phyloP scores from a whole-genome alignment of 2,329 filamentous ascomycete species.

The Trichophyton benhamiae region DNA sequence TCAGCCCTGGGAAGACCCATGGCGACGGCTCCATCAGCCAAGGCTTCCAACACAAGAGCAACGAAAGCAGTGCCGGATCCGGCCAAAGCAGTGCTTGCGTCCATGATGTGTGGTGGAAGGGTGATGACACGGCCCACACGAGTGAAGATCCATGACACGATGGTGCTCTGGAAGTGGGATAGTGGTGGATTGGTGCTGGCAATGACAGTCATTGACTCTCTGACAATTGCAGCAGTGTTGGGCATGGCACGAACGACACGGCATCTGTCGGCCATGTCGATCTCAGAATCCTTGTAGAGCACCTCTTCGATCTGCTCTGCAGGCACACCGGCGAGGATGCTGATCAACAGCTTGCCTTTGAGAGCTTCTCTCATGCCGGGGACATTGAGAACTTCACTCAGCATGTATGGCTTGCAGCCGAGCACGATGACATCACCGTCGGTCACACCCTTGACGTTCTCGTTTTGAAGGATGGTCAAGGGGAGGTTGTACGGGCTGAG shows the following conservation, averaged over 20 bases:
- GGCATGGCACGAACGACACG: slow-evolving; percentile 68
- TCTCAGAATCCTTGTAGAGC: slow-evolving; percentile 46
- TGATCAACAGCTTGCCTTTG: slow-evolving; percentile 67
- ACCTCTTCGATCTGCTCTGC: slow-evolving; percentile 54
- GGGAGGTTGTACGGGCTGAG: slow-evolving; percentile 51
- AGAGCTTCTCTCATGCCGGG: slow-evolving; percentile 61
- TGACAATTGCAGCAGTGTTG: slow-evolving; percentile 67
- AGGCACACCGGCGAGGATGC: slow-evolving; percentile 66
- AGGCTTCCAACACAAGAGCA: slow-evolving; percentile 46
- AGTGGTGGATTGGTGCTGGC: slow-evolving; percentile 43
- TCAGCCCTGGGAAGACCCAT: slow-evolving; percentile 49
- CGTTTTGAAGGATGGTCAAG: slow-evolving; percentile 56
- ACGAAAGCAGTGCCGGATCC: slow-evolving; percentile 52
- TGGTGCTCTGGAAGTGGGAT: slow-evolving; percentile 26
- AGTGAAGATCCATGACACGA: slow-evolving; percentile 48
- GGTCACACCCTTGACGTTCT: slow-evolving; percentile 56
- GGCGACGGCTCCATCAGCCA: slow-evolving; percentile 50
- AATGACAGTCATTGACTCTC: slow-evolving; percentile 75
- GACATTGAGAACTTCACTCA: slow-evolving; percentile 53
- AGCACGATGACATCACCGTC: slow-evolving; percentile 63
- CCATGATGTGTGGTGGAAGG: slow-evolving; percentile 43
- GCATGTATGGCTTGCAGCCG: slow-evolving; percentile 68
- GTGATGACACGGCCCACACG: slow-evolving; percentile 37
- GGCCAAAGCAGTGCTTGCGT: slow-evolving; percentile 46
- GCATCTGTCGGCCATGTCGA: slow-evolving; percentile 20